These are phyloP conservation scores for Ramaria sp. DNA, from an alignment of 768 basidiomycete genomes.

Conservation along the genomic window DNA sequence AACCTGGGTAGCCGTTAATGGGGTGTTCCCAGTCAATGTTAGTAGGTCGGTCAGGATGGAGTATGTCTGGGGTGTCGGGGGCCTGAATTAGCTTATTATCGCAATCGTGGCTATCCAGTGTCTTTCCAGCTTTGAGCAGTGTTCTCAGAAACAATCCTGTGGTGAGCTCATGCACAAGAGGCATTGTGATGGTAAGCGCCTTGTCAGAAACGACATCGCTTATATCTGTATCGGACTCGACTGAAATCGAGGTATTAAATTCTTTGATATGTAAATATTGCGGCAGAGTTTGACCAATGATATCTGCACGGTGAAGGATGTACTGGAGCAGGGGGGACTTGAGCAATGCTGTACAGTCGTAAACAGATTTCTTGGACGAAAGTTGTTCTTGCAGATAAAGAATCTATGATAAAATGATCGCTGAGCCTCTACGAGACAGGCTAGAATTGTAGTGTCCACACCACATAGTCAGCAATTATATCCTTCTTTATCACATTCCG, in stretches of 20 bases:
- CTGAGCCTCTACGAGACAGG: neutral
- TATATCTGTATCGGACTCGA: neutral
- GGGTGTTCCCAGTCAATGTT: constrained; percentile 24
- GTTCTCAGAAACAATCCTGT: constrained; percentile 35
- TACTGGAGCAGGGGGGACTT: neutral
- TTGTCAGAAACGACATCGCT: neutral
- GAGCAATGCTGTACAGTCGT: neutral
- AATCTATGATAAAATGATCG: neutral
- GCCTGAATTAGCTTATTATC: constrained; percentile 5
- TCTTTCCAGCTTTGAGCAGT: constrained; percentile 27
- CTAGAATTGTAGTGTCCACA: constrained; percentile 12
- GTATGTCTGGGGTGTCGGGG: neutral
- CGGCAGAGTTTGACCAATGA: neutral
- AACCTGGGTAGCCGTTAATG: constrained; percentile 17
- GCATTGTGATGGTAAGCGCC: constrained; percentile 31
- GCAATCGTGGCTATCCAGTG: constrained; percentile 20
- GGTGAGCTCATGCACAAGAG: constrained; percentile 35
- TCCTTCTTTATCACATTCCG: constrained; percentile 31
- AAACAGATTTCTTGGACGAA: neutral
- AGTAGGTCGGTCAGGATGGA: constrained; percentile 18
- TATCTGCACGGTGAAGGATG: neutral
- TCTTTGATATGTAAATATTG: neutral
- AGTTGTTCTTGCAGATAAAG: constrained; percentile 4
- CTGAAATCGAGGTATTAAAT: neutral
- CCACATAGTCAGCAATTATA: constrained; percentile 34